Evolutionary conservation across 1,284 basidiomycete genomes (phyloP), one percentile per base, ranked within the genome.

Genomic region (Apiotrichum sp.): DNA sequence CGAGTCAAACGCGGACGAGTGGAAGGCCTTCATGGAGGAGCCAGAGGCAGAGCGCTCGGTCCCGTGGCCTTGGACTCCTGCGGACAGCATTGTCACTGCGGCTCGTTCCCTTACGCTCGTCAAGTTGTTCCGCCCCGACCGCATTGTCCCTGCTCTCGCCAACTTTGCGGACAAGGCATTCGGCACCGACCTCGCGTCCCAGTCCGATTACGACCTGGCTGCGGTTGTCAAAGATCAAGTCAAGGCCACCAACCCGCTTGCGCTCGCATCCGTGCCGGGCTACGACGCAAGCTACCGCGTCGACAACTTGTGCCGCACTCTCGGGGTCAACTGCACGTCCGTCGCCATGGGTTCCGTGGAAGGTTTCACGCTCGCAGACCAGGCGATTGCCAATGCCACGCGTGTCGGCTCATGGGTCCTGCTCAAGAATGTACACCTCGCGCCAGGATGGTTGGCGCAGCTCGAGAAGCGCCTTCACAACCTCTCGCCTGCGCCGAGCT

Each of bases 271-370:
- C 6, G 90, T 97, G 3, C 85, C 89, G 1, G 93, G 93, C n/a
- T 93, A 96, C 69, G 93, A 98, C 72, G 93, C 93, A 9, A 93
- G 91, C 72, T 97, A 93, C 73, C 84, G 88, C 52, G 89, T 97
- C 35, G 93, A 97, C 66, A 89, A 87, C 64, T 82, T 96, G 41
- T 86, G 93, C 63, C 84, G 86, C 68, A 83, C 84, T 47, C 84
- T 84, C 10, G 84, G 85, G 31, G 80, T 83, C 41, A 84, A 85
- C 34, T 93, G 89, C 59, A 80, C 85, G 0, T 89, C 90, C 1
- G 89, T 97, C 14, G 93, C 93, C 10, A 96, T 98, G 91, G 93
- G 93, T n/a, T 96, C 93, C 1, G 88, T 92, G 63, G 93, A 98
- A 80, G 93, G 93, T n/a, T 93, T 91, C 75, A 83, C 84, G 6